A percentile compares a stretch with the other conserved stretches of the same genome.
Conservation (phyloP, 1,139 yeast genomes). For the Sugiyamaella pinicola region DNA sequence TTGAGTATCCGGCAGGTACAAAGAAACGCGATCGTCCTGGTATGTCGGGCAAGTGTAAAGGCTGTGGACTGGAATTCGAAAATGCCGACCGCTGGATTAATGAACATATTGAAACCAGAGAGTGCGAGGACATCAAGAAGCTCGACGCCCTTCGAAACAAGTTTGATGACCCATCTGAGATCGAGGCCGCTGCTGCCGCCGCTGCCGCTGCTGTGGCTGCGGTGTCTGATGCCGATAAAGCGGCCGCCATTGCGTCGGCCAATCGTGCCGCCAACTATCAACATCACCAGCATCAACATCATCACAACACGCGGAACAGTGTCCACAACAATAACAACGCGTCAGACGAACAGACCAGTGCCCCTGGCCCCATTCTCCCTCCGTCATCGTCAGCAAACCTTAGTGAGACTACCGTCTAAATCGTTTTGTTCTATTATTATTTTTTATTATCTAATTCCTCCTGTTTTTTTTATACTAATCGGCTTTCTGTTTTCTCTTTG, state of each 20-base stretch:
- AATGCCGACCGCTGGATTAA: slow-evolving; percentile 80
- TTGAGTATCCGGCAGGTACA: slow-evolving; percentile 86
- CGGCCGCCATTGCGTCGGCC: slow-evolving; percentile 11
- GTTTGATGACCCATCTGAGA: slow-evolving; percentile 10
- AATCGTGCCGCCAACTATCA: slow-evolving; percentile 1
- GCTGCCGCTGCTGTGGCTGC: slow-evolving; percentile 19
- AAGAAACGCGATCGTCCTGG: slow-evolving; percentile 71
- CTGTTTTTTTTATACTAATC: not conserved
- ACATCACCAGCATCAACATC: too few relatives aligned
- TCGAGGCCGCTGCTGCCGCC: slow-evolving; percentile 17
- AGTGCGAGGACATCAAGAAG: slow-evolving; percentile 34
- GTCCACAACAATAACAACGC: not conserved
- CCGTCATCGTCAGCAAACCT: slow-evolving; percentile 17
- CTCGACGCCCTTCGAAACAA: slow-evolving; percentile 20
- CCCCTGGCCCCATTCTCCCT: slow-evolving; percentile 18
- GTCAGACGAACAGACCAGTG: slow-evolving; percentile 1
- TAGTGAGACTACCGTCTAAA: slow-evolving; percentile 14
- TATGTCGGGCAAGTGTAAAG: slow-evolving; percentile 73
- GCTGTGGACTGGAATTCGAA: slow-evolving; percentile 64
- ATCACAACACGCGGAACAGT: not conserved
- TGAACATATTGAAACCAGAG: slow-evolving; percentile 61
- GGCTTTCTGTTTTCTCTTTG: not conserved
- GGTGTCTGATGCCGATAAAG: slow-evolving; percentile 6
- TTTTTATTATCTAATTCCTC: not conserved
- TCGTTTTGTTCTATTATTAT: not conserved